Evolutionary conservation across 805 yeast species (phyloP).

Genomic region (Starmerella khaoyaiensis): DNA sequence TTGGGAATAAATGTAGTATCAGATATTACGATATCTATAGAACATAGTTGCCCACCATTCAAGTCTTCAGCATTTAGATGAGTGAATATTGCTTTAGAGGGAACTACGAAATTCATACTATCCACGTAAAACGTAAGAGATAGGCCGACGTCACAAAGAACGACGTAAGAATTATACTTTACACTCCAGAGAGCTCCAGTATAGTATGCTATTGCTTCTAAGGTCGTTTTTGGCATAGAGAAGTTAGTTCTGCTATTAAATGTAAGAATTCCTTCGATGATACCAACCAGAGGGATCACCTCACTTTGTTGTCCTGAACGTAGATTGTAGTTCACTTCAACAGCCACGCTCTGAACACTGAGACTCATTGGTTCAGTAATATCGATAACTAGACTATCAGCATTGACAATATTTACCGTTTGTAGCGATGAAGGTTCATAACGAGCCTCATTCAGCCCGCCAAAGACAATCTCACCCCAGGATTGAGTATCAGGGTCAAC

Average conservation of each 20-base stretch:
- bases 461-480: conserved; percentile 9
- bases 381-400: background rate
- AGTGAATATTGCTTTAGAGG: conserved; percentile 1
- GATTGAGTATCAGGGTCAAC: conserved; percentile 8
- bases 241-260: conserved; percentile 7
- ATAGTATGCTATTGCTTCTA: conserved; percentile 3
- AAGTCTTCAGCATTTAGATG: conserved; percentile 1
- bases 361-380: conserved; percentile 10
- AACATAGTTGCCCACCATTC: conserved; percentile 7
- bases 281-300: too few relatives aligned
- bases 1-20: conserved; percentile 9
- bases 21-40: conserved; percentile 6
- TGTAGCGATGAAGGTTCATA: conserved; percentile 2
- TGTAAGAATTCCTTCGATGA: too few relatives aligned
- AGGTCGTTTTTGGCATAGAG: conserved; percentile 7
- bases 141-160: conserved; percentile 7
- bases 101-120: background rate
- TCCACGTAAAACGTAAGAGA: background rate
- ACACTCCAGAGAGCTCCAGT: conserved; percentile 10
- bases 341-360: background rate
- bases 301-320: background rate
- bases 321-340: background rate
- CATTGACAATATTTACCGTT: conserved; percentile 5
- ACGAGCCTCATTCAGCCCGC: conserved; percentile 12
- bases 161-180: conserved; percentile 3